Evolutionary conservation across 1,139 yeast species (phyloP).

Genomic region (Meyerozyma elateridarum): DNA sequence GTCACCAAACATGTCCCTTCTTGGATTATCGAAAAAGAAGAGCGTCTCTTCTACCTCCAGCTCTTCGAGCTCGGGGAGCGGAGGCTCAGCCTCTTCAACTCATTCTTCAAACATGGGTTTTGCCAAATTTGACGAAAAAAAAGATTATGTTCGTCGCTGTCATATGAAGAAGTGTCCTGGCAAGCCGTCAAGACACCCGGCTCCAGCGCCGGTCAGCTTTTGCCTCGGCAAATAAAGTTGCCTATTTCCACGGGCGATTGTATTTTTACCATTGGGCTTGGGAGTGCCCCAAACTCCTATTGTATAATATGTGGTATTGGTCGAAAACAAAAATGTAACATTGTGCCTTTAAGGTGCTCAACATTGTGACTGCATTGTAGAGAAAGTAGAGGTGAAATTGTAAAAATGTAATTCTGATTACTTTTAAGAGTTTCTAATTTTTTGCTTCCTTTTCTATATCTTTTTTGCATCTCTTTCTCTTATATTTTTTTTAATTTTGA

Average conservation of each 20-base stretch:
- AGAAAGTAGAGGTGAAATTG: no score
- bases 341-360: no score
- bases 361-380: no score
- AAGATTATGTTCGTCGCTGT: constrained; percentile 42
- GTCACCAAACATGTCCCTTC: constrained; percentile 3
- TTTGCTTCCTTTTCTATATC: no score
- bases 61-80: constrained; percentile 3
- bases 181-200: constrained; percentile 15
- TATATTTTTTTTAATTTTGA: no score
- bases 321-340: no score
- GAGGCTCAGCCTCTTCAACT: neutral
- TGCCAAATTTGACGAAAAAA: constrained; percentile 39
- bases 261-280: no score
- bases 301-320: constrained; percentile 4
- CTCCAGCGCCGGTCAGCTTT: constrained; percentile 33
- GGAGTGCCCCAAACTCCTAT: constrained; percentile 1
- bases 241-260: constrained; percentile 3
- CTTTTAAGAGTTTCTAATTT: no score
- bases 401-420: no score
- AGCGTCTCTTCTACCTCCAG: constrained; percentile 4
- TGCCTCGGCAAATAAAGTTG: constrained; percentile 28
- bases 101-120: constrained; percentile 9
- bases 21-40: constrained; percentile 3
- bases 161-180: constrained; percentile 19
- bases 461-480: no score